Percentiles rank a stretch among this genome's conserved stretches.
Evolutionary conservation across 139 green algal species (phyloP).

Genomic region (Eudorina sp.): DNA sequence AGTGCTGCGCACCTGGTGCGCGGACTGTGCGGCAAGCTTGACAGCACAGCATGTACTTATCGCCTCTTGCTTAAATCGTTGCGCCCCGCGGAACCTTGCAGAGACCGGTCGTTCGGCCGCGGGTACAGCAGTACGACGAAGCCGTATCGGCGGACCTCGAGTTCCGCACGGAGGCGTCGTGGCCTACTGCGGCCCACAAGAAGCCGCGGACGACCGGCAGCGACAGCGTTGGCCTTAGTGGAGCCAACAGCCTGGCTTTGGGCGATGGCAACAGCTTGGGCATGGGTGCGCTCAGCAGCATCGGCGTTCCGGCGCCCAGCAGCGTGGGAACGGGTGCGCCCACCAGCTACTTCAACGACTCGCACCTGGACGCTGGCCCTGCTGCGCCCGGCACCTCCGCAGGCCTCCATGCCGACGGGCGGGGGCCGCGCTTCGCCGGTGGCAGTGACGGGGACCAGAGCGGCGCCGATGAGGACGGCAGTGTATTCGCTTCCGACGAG

Average conservation of each 20-base stretch:
- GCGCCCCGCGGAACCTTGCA: no score
- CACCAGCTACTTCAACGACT: no score
- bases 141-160: constrained; percentile 7
- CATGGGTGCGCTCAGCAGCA: neutral
- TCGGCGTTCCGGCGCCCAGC: no score
- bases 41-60: no score
- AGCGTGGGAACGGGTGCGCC: no score
- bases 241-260: neutral
- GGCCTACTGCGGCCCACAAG: constrained; percentile 4
- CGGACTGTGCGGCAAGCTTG: no score
- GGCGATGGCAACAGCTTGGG: neutral
- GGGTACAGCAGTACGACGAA: constrained; percentile 30
- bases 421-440: neutral
- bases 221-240: neutral
- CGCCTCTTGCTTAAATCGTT: no score
- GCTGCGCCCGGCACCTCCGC: neutral
- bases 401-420: neutral
- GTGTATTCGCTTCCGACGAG: neutral
- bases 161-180: constrained; percentile 14
- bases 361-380: no score
- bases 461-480: neutral
- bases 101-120: neutral
- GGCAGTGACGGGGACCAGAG: neutral
- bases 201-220: neutral
- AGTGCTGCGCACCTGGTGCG: no score